Base-by-base conservation (phyloP, 2,329 filamentous ascomycete species). In the Penicillium hesseltinei region DNA sequence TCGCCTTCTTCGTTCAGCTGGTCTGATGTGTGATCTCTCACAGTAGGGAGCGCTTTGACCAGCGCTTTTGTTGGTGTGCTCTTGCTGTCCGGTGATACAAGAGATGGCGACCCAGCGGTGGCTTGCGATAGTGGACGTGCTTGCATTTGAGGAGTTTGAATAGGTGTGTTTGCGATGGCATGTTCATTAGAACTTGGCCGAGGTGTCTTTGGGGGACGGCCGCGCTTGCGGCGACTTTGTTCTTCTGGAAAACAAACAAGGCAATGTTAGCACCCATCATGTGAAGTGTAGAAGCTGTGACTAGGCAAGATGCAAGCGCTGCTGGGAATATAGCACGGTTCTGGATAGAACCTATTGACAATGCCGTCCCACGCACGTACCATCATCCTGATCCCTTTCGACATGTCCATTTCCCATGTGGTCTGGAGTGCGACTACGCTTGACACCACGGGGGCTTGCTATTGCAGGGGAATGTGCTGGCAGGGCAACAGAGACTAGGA, bases 11-110 rank as follows among this genome's bases (percentile, higher is more conserved):
- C 82, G 51, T 90, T 91, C 31, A 99, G 84, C 74, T 97, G 93
- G 73, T 97, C 93, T 17, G 93, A 97, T 3, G 94, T 99, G 74
- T 99, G 94, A 71, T 99, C 94, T 75, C 94, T 84, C 15, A 97
- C 94, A 4, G 94, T 97, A 3, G 94, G 94, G 43, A 99, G 81
- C 0, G 94, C 94, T 77, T 99, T 99, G 66, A 97, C 82, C 9
- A 93, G 90, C 10, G 91, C 91, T 75, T 93, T 94, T 23, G 73
- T 64, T 5, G 90, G 86, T 17, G 92, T 94, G 3, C 88, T 84
- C 75, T 93, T 94, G 43, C 36, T 57, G 17, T 74, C 64, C 3
- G 89, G 83, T 15, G 85, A 86, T 19, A 79, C 74, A 61, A 85
- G 90, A 21, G 78, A 76, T 15, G 84, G 84, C 21, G 84, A 84